A percentile compares a stretch with the other conserved stretches of the same genome.
Conservation (phyloP, 2,329 filamentous ascomycete genomes). For the Podosphaera xanthii region DNA sequence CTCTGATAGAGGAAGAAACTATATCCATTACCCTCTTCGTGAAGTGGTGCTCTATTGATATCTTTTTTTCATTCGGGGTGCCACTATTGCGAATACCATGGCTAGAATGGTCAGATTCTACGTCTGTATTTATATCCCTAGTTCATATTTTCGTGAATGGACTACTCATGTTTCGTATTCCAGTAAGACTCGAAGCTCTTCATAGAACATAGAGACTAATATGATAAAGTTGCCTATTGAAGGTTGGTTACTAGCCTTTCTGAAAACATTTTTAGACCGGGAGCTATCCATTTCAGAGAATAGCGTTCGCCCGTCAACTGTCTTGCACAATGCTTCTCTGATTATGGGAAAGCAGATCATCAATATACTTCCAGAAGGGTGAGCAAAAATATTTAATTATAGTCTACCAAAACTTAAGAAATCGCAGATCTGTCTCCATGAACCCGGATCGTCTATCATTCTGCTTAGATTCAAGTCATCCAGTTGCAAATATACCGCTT, state of each 20-base stretch:
- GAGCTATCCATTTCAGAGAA: constrained; percentile 87
- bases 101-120: constrained; percentile 55
- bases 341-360: constrained; percentile 95
- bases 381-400: constrained; percentile 11
- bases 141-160: constrained; percentile 52
- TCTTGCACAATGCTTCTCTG: constrained; percentile 77
- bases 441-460: constrained; percentile 66
- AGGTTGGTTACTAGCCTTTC: constrained; percentile 46
- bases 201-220: background rate
- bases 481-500: constrained; percentile 49
- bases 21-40: constrained; percentile 78
- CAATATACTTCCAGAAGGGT: constrained; percentile 89
- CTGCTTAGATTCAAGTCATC: constrained; percentile 46
- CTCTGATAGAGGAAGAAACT: constrained; percentile 55
- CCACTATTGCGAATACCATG: constrained; percentile 83
- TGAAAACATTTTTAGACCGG: constrained; percentile 72
- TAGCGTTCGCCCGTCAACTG: constrained; percentile 66
- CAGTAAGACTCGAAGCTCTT: constrained; percentile 25
- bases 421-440: constrained; percentile 49
- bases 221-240: constrained; percentile 41
- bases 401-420: constrained; percentile 2
- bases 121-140: constrained; percentile 49
- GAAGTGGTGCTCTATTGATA: constrained; percentile 83
- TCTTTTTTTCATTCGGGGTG: constrained; percentile 65
- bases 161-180: constrained; percentile 82